phyloP scores from a whole-genome alignment of 345 rosid species.

The Syzygium jambos region DNA sequence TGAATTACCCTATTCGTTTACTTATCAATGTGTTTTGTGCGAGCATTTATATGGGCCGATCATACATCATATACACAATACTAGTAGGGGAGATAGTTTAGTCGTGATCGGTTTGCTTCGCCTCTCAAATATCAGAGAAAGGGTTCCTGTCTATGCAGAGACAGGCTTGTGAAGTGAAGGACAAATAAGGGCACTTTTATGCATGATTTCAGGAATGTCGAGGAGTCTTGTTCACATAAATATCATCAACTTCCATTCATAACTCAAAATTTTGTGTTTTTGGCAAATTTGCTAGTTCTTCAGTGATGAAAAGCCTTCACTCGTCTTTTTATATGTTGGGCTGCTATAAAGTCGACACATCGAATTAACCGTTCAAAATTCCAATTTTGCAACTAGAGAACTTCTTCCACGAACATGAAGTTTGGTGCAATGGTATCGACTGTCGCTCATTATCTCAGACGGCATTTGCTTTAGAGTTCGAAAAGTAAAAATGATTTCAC shows the following conservation, averaged over 20 bases:
- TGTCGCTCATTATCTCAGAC: background rate
- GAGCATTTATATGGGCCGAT: background rate
- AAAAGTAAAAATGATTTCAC: no score
- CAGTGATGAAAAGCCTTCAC: background rate
- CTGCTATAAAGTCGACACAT: background rate
- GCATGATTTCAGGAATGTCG: background rate
- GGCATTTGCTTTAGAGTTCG: no score
- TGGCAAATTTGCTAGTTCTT: background rate
- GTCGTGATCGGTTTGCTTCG: constrained; percentile 1
- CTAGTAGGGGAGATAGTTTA: background rate
- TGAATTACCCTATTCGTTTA: background rate
- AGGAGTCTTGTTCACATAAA: background rate
- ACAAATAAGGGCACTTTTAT: background rate
- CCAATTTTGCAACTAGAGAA: background rate
- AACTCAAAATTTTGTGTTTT: background rate
- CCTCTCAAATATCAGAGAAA: constrained; percentile 16
- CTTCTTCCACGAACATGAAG: background rate
- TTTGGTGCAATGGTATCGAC: background rate
- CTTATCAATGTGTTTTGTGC: background rate
- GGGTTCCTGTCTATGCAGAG: background rate
- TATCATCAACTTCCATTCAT: background rate
- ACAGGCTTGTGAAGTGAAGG: background rate
- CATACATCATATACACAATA: background rate
- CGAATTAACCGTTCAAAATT: background rate
- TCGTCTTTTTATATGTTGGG: background rate